These are phyloP conservation scores for Alternaria sp. DNA, from an alignment of 2,329 filamentous ascomycete species.

Conservation along the genomic window DNA sequence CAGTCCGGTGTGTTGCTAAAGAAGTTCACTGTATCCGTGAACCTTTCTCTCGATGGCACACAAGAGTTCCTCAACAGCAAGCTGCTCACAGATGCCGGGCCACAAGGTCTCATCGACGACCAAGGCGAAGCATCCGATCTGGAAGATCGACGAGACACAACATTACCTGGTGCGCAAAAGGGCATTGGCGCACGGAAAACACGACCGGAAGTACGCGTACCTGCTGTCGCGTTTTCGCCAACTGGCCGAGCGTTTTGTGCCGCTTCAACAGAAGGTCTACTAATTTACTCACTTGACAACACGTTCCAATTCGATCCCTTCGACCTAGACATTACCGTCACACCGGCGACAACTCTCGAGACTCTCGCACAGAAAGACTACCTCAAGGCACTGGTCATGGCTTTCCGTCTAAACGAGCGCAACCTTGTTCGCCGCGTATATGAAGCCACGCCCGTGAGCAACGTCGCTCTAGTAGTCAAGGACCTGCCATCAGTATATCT, in stretches of 20 bases:
- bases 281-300: slow-evolving; percentile 91
- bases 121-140: slow-evolving; percentile 87
- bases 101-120: slow-evolving; percentile 82
- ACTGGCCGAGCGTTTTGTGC: slow-evolving; percentile 91
- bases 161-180: slow-evolving; percentile 83
- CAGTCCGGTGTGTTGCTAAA: slow-evolving; percentile 88
- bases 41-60: slow-evolving; percentile 92
- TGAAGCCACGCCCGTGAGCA: slow-evolving; percentile 75
- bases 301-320: slow-evolving; percentile 91
- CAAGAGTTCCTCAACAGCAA: slow-evolving; percentile 97
- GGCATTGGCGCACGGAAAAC: slow-evolving; percentile 84
- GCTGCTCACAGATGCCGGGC: slow-evolving; percentile 87
- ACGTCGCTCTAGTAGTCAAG: slow-evolving; percentile 78
- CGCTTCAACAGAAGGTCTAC: slow-evolving; percentile 88
- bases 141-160: slow-evolving; percentile 80
- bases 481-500: slow-evolving; percentile 87
- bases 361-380: slow-evolving; percentile 82
- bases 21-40: slow-evolving; percentile 94
- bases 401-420: slow-evolving; percentile 90
- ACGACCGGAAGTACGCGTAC: slow-evolving; percentile 82
- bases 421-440: slow-evolving; percentile 85
- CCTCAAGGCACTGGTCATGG: slow-evolving; percentile 93
- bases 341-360: slow-evolving; percentile 70
- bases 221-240: slow-evolving; percentile 84
- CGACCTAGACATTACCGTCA: slow-evolving; percentile 92